phyloP scores from a whole-genome alignment of 805 yeast species.

The baker's yeast (Saccharomyces cerevisiae) region DNA sequence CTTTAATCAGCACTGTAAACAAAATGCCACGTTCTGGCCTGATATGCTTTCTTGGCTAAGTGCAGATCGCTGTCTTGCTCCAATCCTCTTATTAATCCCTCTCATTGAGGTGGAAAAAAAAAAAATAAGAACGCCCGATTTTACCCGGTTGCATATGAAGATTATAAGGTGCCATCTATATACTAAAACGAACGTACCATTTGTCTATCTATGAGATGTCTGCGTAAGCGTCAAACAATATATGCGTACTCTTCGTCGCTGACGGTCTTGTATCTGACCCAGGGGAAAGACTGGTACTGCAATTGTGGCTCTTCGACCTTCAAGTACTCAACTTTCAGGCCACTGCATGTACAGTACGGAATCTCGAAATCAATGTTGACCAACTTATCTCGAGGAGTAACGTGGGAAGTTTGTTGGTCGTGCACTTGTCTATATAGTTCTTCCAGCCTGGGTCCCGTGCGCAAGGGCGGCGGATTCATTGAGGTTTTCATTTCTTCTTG shows the following conservation, averaged over 20 bases:
- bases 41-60: background rate
- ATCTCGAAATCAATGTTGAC: constrained; percentile 53
- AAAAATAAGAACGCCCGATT: constrained; percentile 1
- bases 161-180: constrained; percentile 1
- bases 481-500: constrained; percentile 23
- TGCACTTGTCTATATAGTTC: constrained; percentile 29
- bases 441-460: constrained; percentile 28
- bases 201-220: background rate
- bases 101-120: background rate
- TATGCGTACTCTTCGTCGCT: constrained; percentile 35
- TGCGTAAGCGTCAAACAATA: constrained; percentile 6
- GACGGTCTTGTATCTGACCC: constrained; percentile 57
- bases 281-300: constrained; percentile 63
- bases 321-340: constrained; percentile 56
- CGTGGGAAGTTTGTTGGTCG: constrained; percentile 6
- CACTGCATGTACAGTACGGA: constrained; percentile 57
- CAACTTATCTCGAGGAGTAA: constrained; percentile 15
- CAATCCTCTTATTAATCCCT: background rate
- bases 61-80: background rate
- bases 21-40: background rate
- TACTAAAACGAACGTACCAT: constrained; percentile 1
- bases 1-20: background rate
- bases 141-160: constrained; percentile 2
- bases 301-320: constrained; percentile 57
- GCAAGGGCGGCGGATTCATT: constrained; percentile 33